A percentile compares a stretch with the other conserved stretches of the same genome.
phyloP scores from a whole-genome alignment of 352 stramenopile species.

The Pythium grandisporangium region DNA sequence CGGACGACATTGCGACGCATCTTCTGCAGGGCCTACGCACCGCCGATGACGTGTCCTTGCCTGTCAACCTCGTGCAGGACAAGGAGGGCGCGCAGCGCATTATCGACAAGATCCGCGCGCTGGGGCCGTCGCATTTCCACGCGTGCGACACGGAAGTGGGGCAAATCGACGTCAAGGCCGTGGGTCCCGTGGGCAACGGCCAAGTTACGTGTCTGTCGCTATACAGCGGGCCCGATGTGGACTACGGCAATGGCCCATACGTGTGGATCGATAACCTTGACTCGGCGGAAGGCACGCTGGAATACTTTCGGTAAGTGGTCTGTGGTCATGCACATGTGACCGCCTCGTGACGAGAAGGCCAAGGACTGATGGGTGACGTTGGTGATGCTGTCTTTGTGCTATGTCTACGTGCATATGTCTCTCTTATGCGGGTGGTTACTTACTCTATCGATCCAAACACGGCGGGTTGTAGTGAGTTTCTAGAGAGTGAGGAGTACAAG shows the following conservation, averaged over 20 bases:
- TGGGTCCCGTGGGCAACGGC: slow-evolving; percentile 95
- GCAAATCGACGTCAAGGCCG: slow-evolving; percentile 93
- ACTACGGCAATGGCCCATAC: slow-evolving; percentile 92
- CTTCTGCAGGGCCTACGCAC: slow-evolving; percentile 52
- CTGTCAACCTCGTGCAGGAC: slow-evolving; percentile 78
- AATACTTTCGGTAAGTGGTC: slow-evolving; percentile 59
- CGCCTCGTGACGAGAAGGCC: too few relatives aligned
- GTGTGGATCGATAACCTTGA: slow-evolving; percentile 92
- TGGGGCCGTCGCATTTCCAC: slow-evolving; percentile 78
- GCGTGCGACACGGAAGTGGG: slow-evolving; percentile 98
- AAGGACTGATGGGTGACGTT: too few relatives aligned
- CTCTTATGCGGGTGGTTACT: neutral
- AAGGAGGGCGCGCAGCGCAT: slow-evolving; percentile 47
- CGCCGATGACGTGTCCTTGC: slow-evolving; percentile 49
- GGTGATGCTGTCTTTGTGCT: too few relatives aligned
- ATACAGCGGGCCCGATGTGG: slow-evolving; percentile 93
- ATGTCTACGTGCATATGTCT: too few relatives aligned
- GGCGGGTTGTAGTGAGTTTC: slow-evolving; percentile 61
- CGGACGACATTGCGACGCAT: slow-evolving; percentile 45
- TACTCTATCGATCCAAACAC: neutral
- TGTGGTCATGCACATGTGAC: too few relatives aligned
- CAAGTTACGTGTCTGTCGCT: slow-evolving; percentile 97
- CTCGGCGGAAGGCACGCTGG: slow-evolving; percentile 77
- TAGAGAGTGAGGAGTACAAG: slow-evolving; percentile 84
- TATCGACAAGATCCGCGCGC: slow-evolving; percentile 42